These are phyloP conservation scores for Lagenaria siceraria DNA, from an alignment of 306 rosid genomes.

Conservation along the genomic window DNA sequence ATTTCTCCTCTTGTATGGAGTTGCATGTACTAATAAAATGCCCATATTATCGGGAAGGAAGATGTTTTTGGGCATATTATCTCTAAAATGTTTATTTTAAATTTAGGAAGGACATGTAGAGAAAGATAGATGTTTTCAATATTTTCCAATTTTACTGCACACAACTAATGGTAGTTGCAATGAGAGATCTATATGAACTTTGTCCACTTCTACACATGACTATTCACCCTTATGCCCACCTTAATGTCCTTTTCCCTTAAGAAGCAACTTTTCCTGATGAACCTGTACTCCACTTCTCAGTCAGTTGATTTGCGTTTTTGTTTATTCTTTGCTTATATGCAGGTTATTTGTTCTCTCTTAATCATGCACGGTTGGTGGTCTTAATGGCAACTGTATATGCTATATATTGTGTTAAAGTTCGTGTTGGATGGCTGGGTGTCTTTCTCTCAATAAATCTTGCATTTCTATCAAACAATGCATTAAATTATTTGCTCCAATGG, in stretches of 20 bases:
- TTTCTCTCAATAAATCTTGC: conserved; percentile 75
- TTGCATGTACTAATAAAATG: neutral
- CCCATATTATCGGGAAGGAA: neutral
- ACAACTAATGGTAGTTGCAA: neutral
- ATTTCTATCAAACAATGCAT: conserved; percentile 67
- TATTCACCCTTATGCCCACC: neutral
- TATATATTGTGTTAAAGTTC: conserved; percentile 71
- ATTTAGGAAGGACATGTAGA: neutral
- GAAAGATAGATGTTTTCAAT: neutral
- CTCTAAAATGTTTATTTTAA: neutral
- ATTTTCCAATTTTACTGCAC: neutral
- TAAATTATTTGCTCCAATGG: conserved; percentile 74
- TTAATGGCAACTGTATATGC: conserved; percentile 64
- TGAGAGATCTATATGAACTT: neutral
- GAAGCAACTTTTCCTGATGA: neutral
- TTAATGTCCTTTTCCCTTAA: neutral
- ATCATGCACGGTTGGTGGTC: conserved; percentile 89
- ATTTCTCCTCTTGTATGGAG: neutral
- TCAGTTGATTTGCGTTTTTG: neutral
- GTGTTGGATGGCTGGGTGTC: conserved; percentile 87
- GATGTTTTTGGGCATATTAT: neutral
- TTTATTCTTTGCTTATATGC: conserved; percentile 17
- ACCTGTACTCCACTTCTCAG: neutral
- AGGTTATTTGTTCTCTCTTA: conserved; percentile 90
- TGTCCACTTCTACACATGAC: neutral